Base-by-base conservation (phyloP, 2,329 filamentous ascomycete species). In the Sporothrix pseudoabietina region DNA sequence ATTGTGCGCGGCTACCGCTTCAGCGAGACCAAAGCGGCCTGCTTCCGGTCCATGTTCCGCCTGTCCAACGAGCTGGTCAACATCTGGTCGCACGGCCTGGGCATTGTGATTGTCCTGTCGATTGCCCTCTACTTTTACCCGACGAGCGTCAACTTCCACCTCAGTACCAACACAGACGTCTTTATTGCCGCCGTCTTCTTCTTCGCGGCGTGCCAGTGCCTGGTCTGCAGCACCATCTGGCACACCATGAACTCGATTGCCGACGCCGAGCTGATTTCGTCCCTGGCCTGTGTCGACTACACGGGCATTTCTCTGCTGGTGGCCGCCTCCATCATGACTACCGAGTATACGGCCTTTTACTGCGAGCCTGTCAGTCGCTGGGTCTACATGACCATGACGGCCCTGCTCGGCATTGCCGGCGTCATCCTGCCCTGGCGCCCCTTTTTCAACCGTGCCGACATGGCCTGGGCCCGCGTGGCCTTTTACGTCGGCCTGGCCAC, bases 201-300 rank as follows among this genome's bases (percentile, higher is more conserved):
- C 85, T 93, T 97, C 79, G 96, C 95, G 66, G 96, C 96, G 63
- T 94, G 91, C 85, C 94, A 98, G 82, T 98, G 95, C 79, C 88
- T 99, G 72, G 90, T 95, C 80, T 99, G 96, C 89, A 97, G 92
- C 75, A 95, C 92, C 76, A 90, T 98, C 79, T 99, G 96, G 96
- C 96, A 99, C 84, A 98, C 96, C 35, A 98, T 99, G 94, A 97
- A 95, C 84, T 94, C 93, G 78, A 97, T 98, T 72, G 94, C 95
- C 22, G 93, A 97, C 77, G 91, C 97, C 78, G 89, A 90, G 26
- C 88, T 97, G 57, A 92, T 99, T 83, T 96, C 97, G 80, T 92
- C 94, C 75, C 98, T 99, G 79, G 96, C 96, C 22, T 99, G 96
- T 81, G 94, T 99, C 74, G 96, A 99, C 82, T 99, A 99, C 83